Conservation (phyloP, 345 rosid genomes). For the Lepidium aucheri region DNA sequence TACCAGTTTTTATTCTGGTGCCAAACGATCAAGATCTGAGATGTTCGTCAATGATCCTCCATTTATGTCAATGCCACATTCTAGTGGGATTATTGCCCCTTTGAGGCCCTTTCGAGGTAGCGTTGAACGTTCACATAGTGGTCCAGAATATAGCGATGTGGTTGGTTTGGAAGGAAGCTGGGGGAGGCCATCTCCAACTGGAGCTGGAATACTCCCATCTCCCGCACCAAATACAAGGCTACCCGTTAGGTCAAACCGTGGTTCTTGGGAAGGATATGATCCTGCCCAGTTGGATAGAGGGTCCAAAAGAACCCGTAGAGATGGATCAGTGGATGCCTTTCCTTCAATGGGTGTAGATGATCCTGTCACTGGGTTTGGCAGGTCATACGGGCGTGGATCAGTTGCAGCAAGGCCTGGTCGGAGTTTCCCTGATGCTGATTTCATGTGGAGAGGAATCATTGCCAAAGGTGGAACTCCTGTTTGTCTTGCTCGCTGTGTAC, state of each 20-base stretch:
- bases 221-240: slow-evolving; percentile 49
- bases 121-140: slow-evolving; percentile 40
- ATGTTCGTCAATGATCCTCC: slow-evolving; percentile 38
- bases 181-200: slow-evolving; percentile 65
- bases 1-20: slow-evolving; percentile 42
- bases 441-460: slow-evolving; percentile 50
- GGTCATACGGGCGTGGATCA: slow-evolving; percentile 38
- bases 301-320: slow-evolving; percentile 64
- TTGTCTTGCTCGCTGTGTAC: slow-evolving; percentile 55
- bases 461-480: slow-evolving; percentile 59
- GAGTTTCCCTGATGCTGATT: slow-evolving; percentile 40
- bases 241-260: slow-evolving; percentile 39
- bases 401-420: slow-evolving; percentile 32
- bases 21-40: slow-evolving; percentile 52
- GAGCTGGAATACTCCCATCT: slow-evolving; percentile 46
- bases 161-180: slow-evolving; percentile 39
- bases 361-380: slow-evolving; percentile 39
- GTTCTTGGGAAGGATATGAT: slow-evolving; percentile 75
- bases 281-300: slow-evolving; percentile 50
- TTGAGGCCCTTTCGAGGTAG: slow-evolving; percentile 42
- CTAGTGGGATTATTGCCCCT: slow-evolving; percentile 33
- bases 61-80: slow-evolving; percentile 34
- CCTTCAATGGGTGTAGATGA: slow-evolving; percentile 49
- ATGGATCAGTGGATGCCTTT: slow-evolving; percentile 40
- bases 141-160: slow-evolving; percentile 47